A percentile compares a stretch with the other conserved stretches of the same genome.
Evolutionary conservation across 495 filamentous ascomycete genomes (phyloP).

Genomic region (Hypoxylon intermedium): DNA sequence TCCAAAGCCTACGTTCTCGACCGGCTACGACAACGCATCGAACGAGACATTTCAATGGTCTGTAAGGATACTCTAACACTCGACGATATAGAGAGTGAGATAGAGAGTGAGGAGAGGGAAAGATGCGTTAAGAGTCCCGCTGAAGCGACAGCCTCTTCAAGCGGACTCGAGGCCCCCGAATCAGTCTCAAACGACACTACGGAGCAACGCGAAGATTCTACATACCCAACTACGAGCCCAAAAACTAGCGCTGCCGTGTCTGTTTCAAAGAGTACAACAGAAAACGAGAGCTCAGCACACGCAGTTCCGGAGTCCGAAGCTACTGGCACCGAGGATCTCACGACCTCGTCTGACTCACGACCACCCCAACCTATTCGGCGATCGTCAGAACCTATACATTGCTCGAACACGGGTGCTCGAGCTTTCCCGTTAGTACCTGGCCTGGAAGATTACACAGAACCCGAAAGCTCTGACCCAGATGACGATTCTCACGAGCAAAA

Average conservation of each 20-base stretch:
- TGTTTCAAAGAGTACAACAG: slow-evolving; percentile 9
- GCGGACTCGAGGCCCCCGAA: slow-evolving; percentile 15
- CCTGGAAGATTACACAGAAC: slow-evolving; percentile 7
- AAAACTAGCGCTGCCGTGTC: slow-evolving; percentile 23
- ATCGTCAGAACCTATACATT: slow-evolving; percentile 23
- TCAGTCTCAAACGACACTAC: slow-evolving; percentile 20
- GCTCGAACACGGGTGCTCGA: slow-evolving; percentile 31
- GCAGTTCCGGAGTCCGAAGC: slow-evolving; percentile 1
- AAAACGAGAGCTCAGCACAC: slow-evolving; percentile 3
- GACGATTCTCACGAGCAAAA: slow-evolving; percentile 2
- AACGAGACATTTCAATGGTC: slow-evolving; percentile 52
- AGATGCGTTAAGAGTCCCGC: slow-evolving; percentile 9
- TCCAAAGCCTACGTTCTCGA: slow-evolving; percentile 42
- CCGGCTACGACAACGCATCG: slow-evolving; percentile 48
- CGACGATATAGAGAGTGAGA: slow-evolving; percentile 47
- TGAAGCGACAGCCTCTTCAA: slow-evolving; percentile 5
- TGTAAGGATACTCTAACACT: slow-evolving; percentile 55
- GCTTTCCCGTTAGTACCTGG: slow-evolving; percentile 38
- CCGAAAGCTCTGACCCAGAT: not conserved
- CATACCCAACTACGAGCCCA: slow-evolving; percentile 22
- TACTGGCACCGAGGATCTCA: slow-evolving; percentile 1
- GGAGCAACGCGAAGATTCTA: slow-evolving; percentile 18
- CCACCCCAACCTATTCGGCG: slow-evolving; percentile 22
- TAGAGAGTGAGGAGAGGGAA: slow-evolving; percentile 7
- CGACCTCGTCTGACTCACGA: slow-evolving; percentile 4